Percentiles rank a stretch among this genome's conserved stretches.
Conservation (phyloP, 345 rosid species). For the Citrus sp. region DNA sequence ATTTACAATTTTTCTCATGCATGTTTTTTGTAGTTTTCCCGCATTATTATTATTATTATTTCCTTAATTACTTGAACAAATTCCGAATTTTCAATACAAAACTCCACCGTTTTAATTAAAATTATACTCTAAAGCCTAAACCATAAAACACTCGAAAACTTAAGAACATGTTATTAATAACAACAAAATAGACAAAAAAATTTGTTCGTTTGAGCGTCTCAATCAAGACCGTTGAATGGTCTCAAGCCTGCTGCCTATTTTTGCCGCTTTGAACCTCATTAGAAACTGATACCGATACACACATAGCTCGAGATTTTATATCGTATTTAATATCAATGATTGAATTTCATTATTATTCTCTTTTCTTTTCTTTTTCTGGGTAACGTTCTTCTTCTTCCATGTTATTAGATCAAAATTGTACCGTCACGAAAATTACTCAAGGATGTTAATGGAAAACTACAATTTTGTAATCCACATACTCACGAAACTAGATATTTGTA, state of each 20-base stretch:
- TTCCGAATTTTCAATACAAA: too few species aligned
- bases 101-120: too few species aligned
- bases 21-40: too few species aligned
- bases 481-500: too few species aligned
- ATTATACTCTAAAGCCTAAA: too few species aligned
- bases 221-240: slow-evolving; percentile 34
- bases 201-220: slow-evolving; percentile 31
- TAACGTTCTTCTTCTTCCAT: neutral
- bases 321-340: neutral
- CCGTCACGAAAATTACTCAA: neutral
- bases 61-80: too few species aligned
- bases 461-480: neutral
- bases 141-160: too few species aligned
- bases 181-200: neutral
- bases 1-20: too few species aligned
- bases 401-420: neutral
- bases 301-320: neutral
- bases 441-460: neutral
- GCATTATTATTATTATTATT: too few species aligned
- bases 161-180: neutral
- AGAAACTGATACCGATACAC: neutral
- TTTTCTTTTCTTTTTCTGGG: too few species aligned
- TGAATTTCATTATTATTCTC: neutral
- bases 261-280: neutral
- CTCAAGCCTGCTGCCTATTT: slow-evolving; percentile 17